Conservation (phyloP, 1,284 basidiomycete species). For the Inonotus obliquus region DNA sequence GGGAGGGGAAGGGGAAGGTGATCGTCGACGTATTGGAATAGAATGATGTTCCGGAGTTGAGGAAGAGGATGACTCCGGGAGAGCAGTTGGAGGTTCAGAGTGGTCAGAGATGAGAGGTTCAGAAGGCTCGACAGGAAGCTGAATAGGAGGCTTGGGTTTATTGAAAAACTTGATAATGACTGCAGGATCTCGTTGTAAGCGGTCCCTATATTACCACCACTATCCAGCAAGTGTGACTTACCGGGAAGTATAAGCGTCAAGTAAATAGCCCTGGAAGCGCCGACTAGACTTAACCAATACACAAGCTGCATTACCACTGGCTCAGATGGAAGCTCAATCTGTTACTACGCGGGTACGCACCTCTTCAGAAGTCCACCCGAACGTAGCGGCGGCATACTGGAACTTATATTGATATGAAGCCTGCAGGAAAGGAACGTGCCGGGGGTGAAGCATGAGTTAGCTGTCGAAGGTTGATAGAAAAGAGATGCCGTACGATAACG, state of each 20-base stretch:
- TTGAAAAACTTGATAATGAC: conserved; percentile 54
- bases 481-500: conserved; percentile 44
- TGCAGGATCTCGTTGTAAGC: conserved; percentile 24
- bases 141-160: conserved; percentile 33
- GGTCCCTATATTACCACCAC: not conserved
- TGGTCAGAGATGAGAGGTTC: conserved; percentile 29
- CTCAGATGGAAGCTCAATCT: not conserved
- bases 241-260: conserved; percentile 66
- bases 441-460: not conserved
- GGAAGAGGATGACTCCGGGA: not conserved
- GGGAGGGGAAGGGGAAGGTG: not conserved
- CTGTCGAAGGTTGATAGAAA: not conserved
- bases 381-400: conserved; percentile 64
- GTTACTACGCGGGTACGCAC: conserved; percentile 32
- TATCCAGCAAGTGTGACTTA: conserved; percentile 29
- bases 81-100: conserved; percentile 17
- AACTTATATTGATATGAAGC: conserved; percentile 60
- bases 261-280: conserved; percentile 54
- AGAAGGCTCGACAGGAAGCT: conserved; percentile 28
- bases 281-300: conserved; percentile 66
- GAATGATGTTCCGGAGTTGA: not conserved
- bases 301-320: conserved; percentile 47
- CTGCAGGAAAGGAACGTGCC: too few relatives aligned
- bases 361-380: conserved; percentile 70
- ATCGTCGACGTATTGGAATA: not conserved